These are phyloP conservation scores for Besnoitia besnoiti DNA, from an alignment of 169 alveolate species.

Conservation along the genomic window DNA sequence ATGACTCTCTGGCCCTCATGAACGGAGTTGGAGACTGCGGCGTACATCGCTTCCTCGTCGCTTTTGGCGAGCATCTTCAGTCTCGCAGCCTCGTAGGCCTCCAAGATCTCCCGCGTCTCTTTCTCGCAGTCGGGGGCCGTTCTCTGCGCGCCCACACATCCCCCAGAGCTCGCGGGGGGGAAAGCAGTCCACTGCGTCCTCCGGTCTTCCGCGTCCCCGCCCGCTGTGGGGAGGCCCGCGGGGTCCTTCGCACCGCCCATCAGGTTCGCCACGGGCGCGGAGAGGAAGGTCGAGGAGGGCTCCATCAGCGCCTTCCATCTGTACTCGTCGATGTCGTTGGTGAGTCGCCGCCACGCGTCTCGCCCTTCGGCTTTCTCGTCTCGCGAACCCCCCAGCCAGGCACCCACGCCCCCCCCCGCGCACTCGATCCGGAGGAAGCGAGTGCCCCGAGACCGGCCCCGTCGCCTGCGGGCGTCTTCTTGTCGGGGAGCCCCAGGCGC, in stretches of 20 bases:
- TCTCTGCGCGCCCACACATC: neutral
- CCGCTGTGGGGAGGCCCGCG: neutral
- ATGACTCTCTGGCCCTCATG: neutral
- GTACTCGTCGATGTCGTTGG: neutral
- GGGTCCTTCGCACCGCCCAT: neutral
- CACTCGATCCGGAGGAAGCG: neutral
- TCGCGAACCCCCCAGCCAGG: neutral
- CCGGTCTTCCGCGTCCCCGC: neutral
- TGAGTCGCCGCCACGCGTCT: neutral
- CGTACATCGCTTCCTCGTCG: constrained; percentile 38
- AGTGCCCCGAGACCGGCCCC: neutral
- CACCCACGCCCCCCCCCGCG: too few species aligned
- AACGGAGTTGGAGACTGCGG: neutral
- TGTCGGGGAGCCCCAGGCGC: constrained; percentile 24
- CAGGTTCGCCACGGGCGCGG: neutral
- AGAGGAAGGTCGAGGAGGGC: neutral
- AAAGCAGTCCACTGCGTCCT: neutral
- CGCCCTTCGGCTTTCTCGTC: neutral
- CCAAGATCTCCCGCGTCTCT: neutral
- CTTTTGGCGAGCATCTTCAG: neutral
- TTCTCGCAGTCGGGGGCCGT: neutral
- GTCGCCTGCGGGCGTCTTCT: neutral
- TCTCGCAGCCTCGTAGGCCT: constrained; percentile 22
- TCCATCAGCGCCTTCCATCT: neutral
- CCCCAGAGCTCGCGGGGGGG: too few species aligned